Conservation (phyloP, 1,284 basidiomycete species). For the Rhodotorula sp. region DNA sequence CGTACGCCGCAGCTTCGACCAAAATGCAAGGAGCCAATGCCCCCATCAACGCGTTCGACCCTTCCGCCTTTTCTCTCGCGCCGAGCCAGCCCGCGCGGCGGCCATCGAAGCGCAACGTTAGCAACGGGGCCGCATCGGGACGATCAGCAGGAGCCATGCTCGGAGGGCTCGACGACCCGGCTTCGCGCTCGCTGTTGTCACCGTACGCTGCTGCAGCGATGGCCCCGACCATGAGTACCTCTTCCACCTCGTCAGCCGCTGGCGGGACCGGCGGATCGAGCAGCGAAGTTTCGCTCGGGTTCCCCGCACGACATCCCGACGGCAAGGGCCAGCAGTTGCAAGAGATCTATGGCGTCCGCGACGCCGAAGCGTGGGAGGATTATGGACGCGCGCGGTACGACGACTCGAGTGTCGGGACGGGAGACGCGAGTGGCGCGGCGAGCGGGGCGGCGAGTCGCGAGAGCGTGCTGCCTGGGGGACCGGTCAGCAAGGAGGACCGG, state of each 20-base stretch:
- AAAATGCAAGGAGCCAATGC: conserved; percentile 29
- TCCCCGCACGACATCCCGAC: conserved; percentile 17
- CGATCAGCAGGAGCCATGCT: neutral
- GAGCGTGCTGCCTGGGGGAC: conserved; percentile 24
- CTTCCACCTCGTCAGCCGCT: neutral
- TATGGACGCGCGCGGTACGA: conserved; percentile 34
- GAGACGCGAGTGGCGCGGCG: neutral
- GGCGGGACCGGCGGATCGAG: neutral
- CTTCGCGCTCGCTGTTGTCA: neutral
- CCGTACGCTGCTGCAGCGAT: neutral
- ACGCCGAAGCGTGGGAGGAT: conserved; percentile 40
- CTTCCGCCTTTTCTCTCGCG: conserved; percentile 29
- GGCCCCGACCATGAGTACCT: neutral
- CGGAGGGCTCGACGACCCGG: neutral
- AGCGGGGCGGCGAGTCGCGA: conserved; percentile 25
- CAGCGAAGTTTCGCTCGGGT: conserved; percentile 6
- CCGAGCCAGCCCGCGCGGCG: neutral
- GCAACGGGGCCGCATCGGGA: neutral
- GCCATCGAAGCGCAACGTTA: neutral
- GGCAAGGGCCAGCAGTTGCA: conserved; percentile 37
- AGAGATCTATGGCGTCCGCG: conserved; percentile 39
- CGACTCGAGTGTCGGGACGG: neutral
- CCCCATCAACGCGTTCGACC: conserved; percentile 40
- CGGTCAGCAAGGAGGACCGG: conserved; percentile 36
- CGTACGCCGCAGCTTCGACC: conserved; percentile 36